A percentile compares a stretch with the other conserved stretches of the same genome.
phyloP scores from a whole-genome alignment of 2,329 filamentous ascomycete species.

The Talaromyces albobiverticillius region DNA sequence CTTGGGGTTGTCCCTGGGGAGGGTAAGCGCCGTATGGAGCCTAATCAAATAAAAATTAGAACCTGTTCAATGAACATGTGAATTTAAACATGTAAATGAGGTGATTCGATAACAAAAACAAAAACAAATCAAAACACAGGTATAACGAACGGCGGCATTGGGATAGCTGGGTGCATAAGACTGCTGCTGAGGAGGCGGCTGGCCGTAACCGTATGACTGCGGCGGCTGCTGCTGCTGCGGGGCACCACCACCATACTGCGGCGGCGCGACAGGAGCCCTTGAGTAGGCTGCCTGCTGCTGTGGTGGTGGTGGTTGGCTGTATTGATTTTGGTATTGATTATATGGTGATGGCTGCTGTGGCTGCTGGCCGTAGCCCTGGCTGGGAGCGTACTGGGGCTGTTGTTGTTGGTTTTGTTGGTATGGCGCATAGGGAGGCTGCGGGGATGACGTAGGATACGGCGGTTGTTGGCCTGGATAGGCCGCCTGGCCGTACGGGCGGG shows the following conservation, averaged over 20 bases:
- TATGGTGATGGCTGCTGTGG: constrained; percentile 4
- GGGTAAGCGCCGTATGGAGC: constrained; percentile 20
- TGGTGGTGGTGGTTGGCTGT: neutral
- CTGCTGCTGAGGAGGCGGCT: constrained; percentile 28
- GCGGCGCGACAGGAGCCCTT: constrained; percentile 41
- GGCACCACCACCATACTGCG: constrained; percentile 34
- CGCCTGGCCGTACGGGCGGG: constrained; percentile 34
- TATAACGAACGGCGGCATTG: constrained; percentile 21
- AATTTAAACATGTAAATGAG: neutral
- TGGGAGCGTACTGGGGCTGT: neutral
- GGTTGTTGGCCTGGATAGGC: constrained; percentile 39
- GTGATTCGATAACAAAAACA: neutral
- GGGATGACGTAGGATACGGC: constrained; percentile 32
- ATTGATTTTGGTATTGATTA: neutral
- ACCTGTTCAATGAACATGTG: constrained; percentile 10
- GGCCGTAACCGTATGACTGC: constrained; percentile 31
- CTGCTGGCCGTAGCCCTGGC: constrained; percentile 35
- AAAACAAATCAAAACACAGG: neutral
- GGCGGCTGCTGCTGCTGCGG: constrained; percentile 19
- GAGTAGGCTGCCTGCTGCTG: constrained; percentile 36
- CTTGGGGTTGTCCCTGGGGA: constrained; percentile 25
- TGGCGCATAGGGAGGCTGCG: constrained; percentile 29
- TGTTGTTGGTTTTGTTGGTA: constrained; percentile 23
- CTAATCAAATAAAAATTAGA: neutral
- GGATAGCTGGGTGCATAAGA: constrained; percentile 27